Evolutionary conservation across 371 early-diverging fungal species (phyloP).

Genomic region (Apophysomyces elegans): DNA sequence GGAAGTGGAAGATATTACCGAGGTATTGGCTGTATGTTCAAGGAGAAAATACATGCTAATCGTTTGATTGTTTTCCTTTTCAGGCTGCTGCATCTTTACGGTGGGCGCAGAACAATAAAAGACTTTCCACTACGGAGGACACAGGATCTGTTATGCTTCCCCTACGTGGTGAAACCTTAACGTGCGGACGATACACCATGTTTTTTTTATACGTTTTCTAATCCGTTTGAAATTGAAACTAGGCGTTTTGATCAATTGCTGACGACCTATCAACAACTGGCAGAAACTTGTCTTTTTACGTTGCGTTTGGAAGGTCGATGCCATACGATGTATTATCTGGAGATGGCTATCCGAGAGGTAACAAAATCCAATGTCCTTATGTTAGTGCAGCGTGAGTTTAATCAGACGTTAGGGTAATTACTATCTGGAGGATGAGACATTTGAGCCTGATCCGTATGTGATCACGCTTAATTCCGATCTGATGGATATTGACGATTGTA

Average conservation of each 20-base stretch:
- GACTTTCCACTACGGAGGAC: slow-evolving; percentile 12
- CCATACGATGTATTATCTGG: slow-evolving; percentile 87
- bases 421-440: slow-evolving; percentile 69
- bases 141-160: slow-evolving; percentile 29
- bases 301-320: slow-evolving; percentile 85
- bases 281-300: slow-evolving; percentile 80
- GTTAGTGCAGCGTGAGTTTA: background rate
- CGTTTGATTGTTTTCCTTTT: background rate
- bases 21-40: background rate
- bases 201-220: background rate
- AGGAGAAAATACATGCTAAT: background rate
- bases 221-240: background rate
- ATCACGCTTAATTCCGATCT: slow-evolving; percentile 80
- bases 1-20: background rate
- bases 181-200: slow-evolving; percentile 19
- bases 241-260: slow-evolving; percentile 60
- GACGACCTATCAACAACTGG: slow-evolving; percentile 69
- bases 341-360: slow-evolving; percentile 91
- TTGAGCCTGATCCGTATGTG: slow-evolving; percentile 89
- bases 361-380: too few species aligned
- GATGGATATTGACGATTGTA: slow-evolving; percentile 74
- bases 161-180: slow-evolving; percentile 44
- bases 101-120: slow-evolving; percentile 22
- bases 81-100: slow-evolving; percentile 17
- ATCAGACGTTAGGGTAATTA: slow-evolving; percentile 64